phyloP scores from a whole-genome alignment of 1,284 basidiomycete genomes.

The Leccinum huronense region DNA sequence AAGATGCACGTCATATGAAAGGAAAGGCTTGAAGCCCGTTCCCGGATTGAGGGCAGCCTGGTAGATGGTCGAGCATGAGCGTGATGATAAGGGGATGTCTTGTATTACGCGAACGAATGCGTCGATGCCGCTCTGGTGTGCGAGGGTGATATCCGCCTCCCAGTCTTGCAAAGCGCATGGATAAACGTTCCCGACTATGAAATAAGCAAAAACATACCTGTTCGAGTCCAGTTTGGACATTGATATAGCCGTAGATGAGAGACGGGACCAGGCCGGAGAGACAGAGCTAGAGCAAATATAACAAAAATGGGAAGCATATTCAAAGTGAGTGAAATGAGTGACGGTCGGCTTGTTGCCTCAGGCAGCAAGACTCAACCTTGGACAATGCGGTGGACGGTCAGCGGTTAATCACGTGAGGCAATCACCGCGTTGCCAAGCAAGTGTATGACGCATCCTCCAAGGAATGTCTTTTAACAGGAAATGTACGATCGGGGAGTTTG shows the following conservation, averaged over 20 bases:
- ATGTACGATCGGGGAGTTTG: too few species aligned
- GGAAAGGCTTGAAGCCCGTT: slow-evolving; percentile 71
- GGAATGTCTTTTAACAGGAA: too few species aligned
- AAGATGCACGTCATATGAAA: slow-evolving; percentile 72
- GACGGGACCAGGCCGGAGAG: slow-evolving; percentile 20
- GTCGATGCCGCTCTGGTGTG: slow-evolving; percentile 59
- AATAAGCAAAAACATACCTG: slow-evolving; percentile 64
- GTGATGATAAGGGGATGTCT: slow-evolving; percentile 4
- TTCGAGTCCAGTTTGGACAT: slow-evolving; percentile 22
- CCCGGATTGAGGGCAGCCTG: slow-evolving; percentile 54
- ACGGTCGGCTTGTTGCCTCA: slow-evolving; percentile 11
- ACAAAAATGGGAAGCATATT: slow-evolving; percentile 19
- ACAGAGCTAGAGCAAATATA: slow-evolving; percentile 14
- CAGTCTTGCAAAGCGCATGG: slow-evolving; percentile 62
- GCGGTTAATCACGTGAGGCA: not conserved
- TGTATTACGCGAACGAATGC: slow-evolving; percentile 66
- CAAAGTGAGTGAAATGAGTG: slow-evolving; percentile 21
- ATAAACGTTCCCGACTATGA: slow-evolving; percentile 67
- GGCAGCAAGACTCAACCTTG: slow-evolving; percentile 11
- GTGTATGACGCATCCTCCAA: too few species aligned
- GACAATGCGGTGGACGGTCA: not conserved
- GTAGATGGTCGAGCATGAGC: slow-evolving; percentile 35
- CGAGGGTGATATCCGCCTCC: slow-evolving; percentile 55
- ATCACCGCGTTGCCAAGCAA: too few species aligned
- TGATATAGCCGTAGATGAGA: slow-evolving; percentile 2